These are phyloP conservation scores for Phytomonas francai DNA, from an alignment of 208 protist species.

Conservation along the genomic window DNA sequence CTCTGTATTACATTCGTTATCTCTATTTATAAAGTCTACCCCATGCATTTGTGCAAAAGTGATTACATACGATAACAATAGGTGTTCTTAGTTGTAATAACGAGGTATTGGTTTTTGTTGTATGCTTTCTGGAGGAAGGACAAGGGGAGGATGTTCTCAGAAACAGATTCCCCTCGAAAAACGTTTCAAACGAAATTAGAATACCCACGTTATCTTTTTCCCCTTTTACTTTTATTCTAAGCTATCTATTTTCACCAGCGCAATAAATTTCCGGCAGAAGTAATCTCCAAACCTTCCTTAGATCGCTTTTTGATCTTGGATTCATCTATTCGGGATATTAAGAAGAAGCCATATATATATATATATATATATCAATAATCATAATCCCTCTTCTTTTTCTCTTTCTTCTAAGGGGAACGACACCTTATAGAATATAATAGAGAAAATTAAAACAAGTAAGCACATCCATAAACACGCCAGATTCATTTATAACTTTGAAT, in stretches of 20 bases:
- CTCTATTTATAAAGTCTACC: neutral
- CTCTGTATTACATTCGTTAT: neutral
- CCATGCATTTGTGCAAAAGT: neutral
- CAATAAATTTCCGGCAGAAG: conserved; percentile 3
- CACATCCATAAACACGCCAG: neutral
- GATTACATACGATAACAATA: neutral
- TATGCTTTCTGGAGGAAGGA: neutral
- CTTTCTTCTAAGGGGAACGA: neutral
- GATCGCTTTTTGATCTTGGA: conserved; percentile 6
- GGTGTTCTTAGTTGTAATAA: neutral
- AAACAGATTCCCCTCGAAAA: neutral
- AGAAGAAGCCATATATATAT: neutral
- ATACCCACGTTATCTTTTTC: conserved; percentile 11
- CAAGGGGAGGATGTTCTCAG: neutral
- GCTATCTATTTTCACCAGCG: neutral
- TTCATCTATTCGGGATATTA: neutral
- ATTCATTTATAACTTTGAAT: conserved; percentile 1
- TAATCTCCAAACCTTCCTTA: neutral
- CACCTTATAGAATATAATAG: neutral
- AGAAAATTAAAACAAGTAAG: neutral
- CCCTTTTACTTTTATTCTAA: conserved; percentile 6
- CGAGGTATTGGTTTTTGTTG: neutral
- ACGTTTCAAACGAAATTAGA: too few species aligned
- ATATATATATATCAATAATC: neutral
- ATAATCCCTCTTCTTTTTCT: neutral